phyloP scores from a whole-genome alignment of 1,284 basidiomycete genomes.

The Golubevia sp. region DNA sequence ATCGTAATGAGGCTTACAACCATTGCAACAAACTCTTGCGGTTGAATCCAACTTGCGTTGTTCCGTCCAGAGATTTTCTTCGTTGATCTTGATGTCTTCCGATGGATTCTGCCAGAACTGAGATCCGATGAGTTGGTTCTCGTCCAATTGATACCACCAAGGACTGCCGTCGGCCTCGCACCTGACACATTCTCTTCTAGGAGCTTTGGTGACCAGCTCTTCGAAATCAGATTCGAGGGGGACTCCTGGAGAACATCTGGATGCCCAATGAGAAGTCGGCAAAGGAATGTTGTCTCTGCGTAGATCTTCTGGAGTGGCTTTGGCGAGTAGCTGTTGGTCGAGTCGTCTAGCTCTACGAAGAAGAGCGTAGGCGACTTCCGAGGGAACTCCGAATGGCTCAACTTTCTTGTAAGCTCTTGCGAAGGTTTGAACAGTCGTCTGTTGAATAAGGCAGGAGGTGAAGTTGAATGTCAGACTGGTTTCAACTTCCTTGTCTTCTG shows the following conservation, averaged over 20 bases:
- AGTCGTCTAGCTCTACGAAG: slow-evolving; percentile 39
- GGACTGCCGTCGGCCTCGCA: not conserved
- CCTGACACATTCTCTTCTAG: not conserved
- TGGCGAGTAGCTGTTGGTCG: slow-evolving; percentile 13
- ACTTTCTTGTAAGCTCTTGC: slow-evolving; percentile 39
- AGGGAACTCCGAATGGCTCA: slow-evolving; percentile 1
- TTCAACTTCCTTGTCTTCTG: no score
- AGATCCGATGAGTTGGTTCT: no score
- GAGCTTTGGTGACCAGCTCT: not conserved
- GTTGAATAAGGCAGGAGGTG: not conserved
- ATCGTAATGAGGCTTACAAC: no score
- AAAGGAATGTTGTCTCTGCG: not conserved
- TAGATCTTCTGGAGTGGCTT: not conserved
- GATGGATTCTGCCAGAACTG: no score
- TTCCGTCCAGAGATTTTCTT: no score
- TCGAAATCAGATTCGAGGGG: not conserved
- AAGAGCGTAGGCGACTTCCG: slow-evolving; percentile 37
- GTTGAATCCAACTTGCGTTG: no score
- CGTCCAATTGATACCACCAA: not conserved
- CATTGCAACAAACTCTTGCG: no score
- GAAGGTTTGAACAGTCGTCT: slow-evolving; percentile 46
- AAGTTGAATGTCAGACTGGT: not conserved
- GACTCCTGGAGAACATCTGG: not conserved
- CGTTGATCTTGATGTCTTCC: no score
- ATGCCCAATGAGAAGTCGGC: not conserved